These are phyloP conservation scores for Sporothrix luriei DNA, from an alignment of 2,329 filamentous ascomycete genomes.

Conservation along the genomic window DNA sequence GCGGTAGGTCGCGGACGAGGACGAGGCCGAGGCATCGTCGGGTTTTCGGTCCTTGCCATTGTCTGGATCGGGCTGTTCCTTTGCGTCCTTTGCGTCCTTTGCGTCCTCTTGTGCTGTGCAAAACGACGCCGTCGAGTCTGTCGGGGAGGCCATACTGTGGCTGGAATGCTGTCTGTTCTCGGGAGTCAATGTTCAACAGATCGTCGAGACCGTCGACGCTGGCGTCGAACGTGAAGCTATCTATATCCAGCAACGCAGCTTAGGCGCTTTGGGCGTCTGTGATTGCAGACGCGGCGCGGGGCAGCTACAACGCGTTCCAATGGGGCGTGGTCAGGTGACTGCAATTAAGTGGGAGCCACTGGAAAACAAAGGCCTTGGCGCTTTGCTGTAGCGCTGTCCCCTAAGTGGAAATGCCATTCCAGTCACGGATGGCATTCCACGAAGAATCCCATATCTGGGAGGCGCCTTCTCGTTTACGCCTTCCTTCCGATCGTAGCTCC, in stretches of 20 bases:
- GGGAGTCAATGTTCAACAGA: neutral
- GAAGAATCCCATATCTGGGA: constrained; percentile 6
- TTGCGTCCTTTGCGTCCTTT: neutral
- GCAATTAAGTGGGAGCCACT: neutral
- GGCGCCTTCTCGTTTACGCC: neutral
- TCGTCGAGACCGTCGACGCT: neutral
- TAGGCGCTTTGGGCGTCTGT: neutral
- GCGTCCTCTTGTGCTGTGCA: constrained; percentile 15
- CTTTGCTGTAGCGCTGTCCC: neutral
- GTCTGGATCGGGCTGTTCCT: neutral
- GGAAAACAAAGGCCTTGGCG: neutral
- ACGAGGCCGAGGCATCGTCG: constrained; percentile 22
- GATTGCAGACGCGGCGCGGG: constrained; percentile 2
- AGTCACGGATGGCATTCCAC: constrained; percentile 7
- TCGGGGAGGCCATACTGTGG: constrained; percentile 12
- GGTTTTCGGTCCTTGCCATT: neutral
- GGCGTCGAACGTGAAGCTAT: neutral
- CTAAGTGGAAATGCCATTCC: constrained; percentile 3
- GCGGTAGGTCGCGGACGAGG: constrained; percentile 54
- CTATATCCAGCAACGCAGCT: neutral
- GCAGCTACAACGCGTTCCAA: constrained; percentile 16
- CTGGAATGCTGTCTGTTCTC: neutral
- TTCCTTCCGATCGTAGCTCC: constrained; percentile 9
- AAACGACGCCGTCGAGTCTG: constrained; percentile 8
- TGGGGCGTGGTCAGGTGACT: constrained; percentile 17